Base-by-base conservation (phyloP, 1,284 basidiomycete genomes). In the Ceratorhiza oryzae-sativae region DNA sequence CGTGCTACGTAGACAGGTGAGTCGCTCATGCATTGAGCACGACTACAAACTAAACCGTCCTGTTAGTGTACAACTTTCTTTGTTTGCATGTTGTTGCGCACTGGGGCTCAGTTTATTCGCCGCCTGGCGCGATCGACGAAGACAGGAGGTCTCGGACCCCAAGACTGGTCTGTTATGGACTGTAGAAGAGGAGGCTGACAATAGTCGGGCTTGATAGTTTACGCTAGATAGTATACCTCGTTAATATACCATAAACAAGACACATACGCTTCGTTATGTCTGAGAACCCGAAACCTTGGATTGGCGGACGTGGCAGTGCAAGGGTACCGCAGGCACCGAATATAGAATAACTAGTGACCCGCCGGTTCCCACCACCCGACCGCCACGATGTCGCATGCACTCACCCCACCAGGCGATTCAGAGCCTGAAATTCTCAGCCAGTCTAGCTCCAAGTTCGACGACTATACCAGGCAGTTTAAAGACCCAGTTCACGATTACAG, bases 401-500 rank as follows among this genome's bases (percentile, higher is more conserved):
- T 34, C 46, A 46, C 62, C 13, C 62, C 62, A 39, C 62, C 48
- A 36, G 49, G 15, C 13, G 62, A 65, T 51, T 39, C 62, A 8
- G 62, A 65, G 20, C 27, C 34, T 27, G 49, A 42, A 36, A 6
- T 45, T 3, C 65, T 53, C 18, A 68, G 65, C 51, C 65, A 68
- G 41, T 23, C 36, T 18, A 68, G 51, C 27, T 68, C 65, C 4
- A 56, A 5, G 3, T 55, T 68, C n/a, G 65, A 68, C 13, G 65
- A 51, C 15, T 68, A 56, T 34, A 53, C 65, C 8, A 68, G 65
- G 39, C 45, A 32, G n/a, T 72, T 85, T 73, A 84, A 84, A 73
- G 85, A 86, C 75, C 81, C 82, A 5, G 80, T 87, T 10, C 83
- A 86, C 73, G 83, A 84, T 72, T 83, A 82, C 72, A 83, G 85